Evolutionary conservation across 2,329 filamentous ascomycete species (phyloP), one percentile per base, ranked within the genome.

Genomic region (Exophiala xenobiotica): DNA sequence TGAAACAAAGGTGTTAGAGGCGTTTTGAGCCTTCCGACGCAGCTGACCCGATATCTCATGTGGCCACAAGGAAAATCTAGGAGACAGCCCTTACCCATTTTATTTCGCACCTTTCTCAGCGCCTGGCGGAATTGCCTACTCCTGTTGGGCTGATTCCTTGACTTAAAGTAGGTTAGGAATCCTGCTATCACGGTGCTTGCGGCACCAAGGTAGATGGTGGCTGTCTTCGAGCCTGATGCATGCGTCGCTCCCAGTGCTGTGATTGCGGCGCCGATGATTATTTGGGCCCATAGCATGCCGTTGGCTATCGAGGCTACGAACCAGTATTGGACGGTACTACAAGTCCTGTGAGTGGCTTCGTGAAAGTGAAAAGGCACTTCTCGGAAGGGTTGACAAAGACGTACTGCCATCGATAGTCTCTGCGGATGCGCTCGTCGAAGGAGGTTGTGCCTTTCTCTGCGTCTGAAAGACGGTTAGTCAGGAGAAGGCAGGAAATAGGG

Each of bases 241-340:
- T 27, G 12, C 5, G 40, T 40, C 11, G 31, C 35, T 9, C 48
- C 48, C 7, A 51, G 33, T 4, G 48, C 48, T 8, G 48, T 51
- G 12, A 51, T 35, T 14, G 41, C 38, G 7, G 48, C 48, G 12
- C 48, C 48, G 26, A 51, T 51, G 41, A 42, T 42, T 40, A 51
- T 51, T 16, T 51, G 48, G 20, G 38, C 29, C 48, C 48, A 51
- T 6, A 51, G 41, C 48, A 51, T 46, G 33, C 48, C 23, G 33
- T 51, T 42, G 14, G 48, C 42, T 6, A 29, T 22, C 38, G 29
- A 29, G 20, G 41, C 27, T 14, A 45, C 41, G 40, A 51, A 14
- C 22, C 29, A 51, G 24, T 51, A 51, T 22, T 40, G 38, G 7
- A 40, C 22, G 7, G 38, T 40, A 20, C 38, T 40, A 40, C 7